Percentiles rank a stretch among this genome's conserved stretches.
Evolutionary conservation across 2,329 filamentous ascomycete genomes (phyloP).

Genomic region (Fusarium multiceps): DNA sequence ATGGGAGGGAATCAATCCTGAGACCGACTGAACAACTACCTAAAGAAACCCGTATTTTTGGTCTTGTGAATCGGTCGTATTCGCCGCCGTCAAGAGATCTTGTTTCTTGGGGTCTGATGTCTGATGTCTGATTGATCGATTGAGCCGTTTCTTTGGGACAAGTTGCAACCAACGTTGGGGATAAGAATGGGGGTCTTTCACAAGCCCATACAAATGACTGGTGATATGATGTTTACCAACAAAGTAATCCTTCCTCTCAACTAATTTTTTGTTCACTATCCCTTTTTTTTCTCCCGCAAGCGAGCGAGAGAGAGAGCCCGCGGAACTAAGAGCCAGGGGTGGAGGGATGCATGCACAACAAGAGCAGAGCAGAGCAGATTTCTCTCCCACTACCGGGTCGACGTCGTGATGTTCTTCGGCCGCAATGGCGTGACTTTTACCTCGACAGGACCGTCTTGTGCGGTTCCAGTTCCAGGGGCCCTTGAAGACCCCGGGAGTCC

Average conservation of each 20-base stretch:
- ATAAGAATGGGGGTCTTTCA: slow-evolving; percentile 27
- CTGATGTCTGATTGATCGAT: slow-evolving; percentile 22
- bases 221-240: slow-evolving; percentile 32
- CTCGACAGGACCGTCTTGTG: slow-evolving; percentile 42
- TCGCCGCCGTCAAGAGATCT: slow-evolving; percentile 35
- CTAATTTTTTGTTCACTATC: slow-evolving; percentile 8
- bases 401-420: slow-evolving; percentile 46
- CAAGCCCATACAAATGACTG: slow-evolving; percentile 13
- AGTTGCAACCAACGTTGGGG: slow-evolving; percentile 25
- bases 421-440: slow-evolving; percentile 48
- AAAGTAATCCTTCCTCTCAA: slow-evolving; percentile 13
- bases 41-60: slow-evolving; percentile 20
- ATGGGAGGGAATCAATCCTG: slow-evolving; percentile 34
- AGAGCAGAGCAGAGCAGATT: slow-evolving; percentile 21
- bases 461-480: slow-evolving; percentile 42
- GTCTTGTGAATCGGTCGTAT: slow-evolving; percentile 37
- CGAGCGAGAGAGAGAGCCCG: slow-evolving; percentile 9
- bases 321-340: slow-evolving; percentile 5
- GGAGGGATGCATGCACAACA: slow-evolving; percentile 11
- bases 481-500: slow-evolving; percentile 39
- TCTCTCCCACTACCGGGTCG: slow-evolving; percentile 39
- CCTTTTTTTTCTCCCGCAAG: slow-evolving; percentile 24
- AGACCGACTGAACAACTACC: slow-evolving; percentile 15
- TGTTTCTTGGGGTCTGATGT: neutral
- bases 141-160: slow-evolving; percentile 13